phyloP scores from a whole-genome alignment of 228 moss, liverwort and hornwort species.

The Sphagnum magellanicum region DNA sequence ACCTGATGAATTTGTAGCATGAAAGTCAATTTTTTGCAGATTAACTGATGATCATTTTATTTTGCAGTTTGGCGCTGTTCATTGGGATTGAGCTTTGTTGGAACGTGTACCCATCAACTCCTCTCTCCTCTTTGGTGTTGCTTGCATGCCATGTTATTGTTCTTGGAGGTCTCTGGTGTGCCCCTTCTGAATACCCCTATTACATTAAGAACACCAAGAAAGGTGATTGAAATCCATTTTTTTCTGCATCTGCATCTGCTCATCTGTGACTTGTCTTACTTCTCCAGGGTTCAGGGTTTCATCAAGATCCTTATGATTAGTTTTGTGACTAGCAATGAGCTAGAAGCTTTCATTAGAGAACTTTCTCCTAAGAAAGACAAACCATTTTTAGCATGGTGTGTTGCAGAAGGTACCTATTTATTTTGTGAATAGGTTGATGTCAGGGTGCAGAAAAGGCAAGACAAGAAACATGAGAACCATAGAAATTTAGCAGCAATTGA shows the following conservation, averaged over 20 bases:
- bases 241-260: not conserved
- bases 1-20: not conserved
- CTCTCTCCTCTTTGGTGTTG: conserved; percentile 56
- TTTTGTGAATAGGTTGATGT: too few relatives aligned
- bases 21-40: not conserved
- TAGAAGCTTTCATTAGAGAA: too few relatives aligned
- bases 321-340: too few relatives aligned
- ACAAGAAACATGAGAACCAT: not conserved
- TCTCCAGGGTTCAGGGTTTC: too few relatives aligned
- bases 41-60: not conserved
- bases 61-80: conserved; percentile 71
- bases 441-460: too few relatives aligned
- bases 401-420: too few relatives aligned
- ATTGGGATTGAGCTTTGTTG: conserved; percentile 74
- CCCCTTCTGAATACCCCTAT: conserved; percentile 62
- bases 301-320: too few relatives aligned
- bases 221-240: conserved; percentile 1
- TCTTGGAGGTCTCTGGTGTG: conserved; percentile 69
- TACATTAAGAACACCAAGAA: conserved; percentile 14
- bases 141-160: conserved; percentile 53
- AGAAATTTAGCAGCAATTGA: not conserved
- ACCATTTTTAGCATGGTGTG: too few relatives aligned
- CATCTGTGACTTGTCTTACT: too few relatives aligned
- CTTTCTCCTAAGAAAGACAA: too few relatives aligned
- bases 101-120: conserved; percentile 89